Conservation (phyloP, 2,329 filamentous ascomycete genomes). For the Neofusicoccum kwambonambiense region DNA sequence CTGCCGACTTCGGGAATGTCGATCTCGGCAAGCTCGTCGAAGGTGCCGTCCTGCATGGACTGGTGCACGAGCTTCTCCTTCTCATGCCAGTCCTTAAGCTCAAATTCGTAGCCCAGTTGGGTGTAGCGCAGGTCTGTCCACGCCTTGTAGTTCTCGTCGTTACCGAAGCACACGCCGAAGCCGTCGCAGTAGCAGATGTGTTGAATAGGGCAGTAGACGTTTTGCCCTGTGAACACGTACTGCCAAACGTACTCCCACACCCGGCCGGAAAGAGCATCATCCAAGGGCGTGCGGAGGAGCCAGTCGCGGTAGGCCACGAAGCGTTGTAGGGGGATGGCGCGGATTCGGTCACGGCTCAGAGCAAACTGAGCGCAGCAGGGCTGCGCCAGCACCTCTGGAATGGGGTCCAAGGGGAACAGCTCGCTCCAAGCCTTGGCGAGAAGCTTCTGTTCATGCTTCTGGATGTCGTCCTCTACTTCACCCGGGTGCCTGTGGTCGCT, state of each 20-base stretch:
- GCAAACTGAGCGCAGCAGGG: slow-evolving; percentile 67
- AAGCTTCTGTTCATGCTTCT: slow-evolving; percentile 46
- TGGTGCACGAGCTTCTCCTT: slow-evolving; percentile 38
- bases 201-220: slow-evolving; percentile 52
- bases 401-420: slow-evolving; percentile 48
- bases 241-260: slow-evolving; percentile 67
- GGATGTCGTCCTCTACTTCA: slow-evolving; percentile 35
- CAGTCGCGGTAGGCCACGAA: slow-evolving; percentile 61
- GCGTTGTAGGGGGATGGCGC: slow-evolving; percentile 50
- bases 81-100: slow-evolving; percentile 45
- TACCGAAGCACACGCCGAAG: slow-evolving; percentile 61
- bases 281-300: slow-evolving; percentile 57
- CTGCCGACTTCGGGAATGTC: slow-evolving; percentile 43
- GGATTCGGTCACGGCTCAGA: slow-evolving; percentile 57
- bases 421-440: slow-evolving; percentile 48
- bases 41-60: slow-evolving; percentile 34
- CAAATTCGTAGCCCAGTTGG: slow-evolving; percentile 40
- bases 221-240: slow-evolving; percentile 56
- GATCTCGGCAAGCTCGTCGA: slow-evolving; percentile 32
- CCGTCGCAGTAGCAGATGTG: slow-evolving; percentile 63
- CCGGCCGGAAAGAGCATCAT: slow-evolving; percentile 57
- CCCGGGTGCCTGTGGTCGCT: slow-evolving; percentile 35
- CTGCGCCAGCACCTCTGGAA: slow-evolving; percentile 55
- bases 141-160: slow-evolving; percentile 47
- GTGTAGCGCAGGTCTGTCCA: slow-evolving; percentile 50